phyloP scores from a whole-genome alignment of 2,329 filamentous ascomycete genomes.

The Aspergillus sp. region DNA sequence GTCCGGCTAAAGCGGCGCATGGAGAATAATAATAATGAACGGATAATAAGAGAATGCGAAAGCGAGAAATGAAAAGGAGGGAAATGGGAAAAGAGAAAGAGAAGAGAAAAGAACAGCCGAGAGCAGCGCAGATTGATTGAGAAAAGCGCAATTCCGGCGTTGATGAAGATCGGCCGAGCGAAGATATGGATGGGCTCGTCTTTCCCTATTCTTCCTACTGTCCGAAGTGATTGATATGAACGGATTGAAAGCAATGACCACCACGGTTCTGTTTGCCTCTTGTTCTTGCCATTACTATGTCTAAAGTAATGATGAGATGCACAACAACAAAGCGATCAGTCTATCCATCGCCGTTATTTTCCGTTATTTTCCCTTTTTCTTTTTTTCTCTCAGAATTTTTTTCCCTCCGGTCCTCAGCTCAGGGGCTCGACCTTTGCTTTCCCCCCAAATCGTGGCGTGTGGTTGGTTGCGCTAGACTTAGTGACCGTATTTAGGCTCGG shows the following conservation, averaged over 20 bases:
- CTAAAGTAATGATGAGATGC: no score
- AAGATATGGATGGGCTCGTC: neutral
- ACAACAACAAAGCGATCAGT: no score
- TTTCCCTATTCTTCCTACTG: neutral
- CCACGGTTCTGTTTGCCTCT: neutral
- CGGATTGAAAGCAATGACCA: neutral
- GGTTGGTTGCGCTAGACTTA: neutral
- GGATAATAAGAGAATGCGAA: conserved; percentile 8
- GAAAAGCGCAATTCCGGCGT: conserved; percentile 6
- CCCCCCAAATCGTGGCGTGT: neutral
- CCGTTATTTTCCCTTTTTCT: no score
- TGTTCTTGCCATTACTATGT: no score
- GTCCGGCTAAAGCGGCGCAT: conserved; percentile 30
- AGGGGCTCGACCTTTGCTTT: neutral
- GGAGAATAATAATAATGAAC: conserved; percentile 11
- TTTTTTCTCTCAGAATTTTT: no score
- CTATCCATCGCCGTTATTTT: no score
- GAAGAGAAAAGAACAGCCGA: conserved; percentile 6
- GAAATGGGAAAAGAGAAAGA: conserved; percentile 13
- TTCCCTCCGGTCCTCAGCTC: neutral
- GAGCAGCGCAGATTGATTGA: no score
- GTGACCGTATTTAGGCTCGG: neutral
- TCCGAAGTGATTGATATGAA: neutral
- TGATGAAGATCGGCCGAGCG: conserved; percentile 19
- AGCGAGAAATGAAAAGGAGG: conserved; percentile 10